These are phyloP conservation scores for Beauveria caledonica DNA, from an alignment of 2,329 filamentous ascomycete species.

Conservation along the genomic window DNA sequence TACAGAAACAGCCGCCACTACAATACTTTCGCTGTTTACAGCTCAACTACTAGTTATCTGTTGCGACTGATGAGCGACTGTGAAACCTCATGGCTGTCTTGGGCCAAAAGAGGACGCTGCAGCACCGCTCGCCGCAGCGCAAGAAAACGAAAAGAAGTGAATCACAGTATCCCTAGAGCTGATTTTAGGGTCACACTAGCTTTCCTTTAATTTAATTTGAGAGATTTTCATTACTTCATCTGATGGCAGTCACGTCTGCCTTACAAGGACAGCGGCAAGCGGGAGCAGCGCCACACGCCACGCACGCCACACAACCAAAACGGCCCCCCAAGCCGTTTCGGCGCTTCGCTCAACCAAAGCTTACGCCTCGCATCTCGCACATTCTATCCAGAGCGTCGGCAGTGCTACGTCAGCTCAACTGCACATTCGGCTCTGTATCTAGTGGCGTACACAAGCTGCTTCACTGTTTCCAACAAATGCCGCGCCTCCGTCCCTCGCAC, in stretches of 20 bases:
- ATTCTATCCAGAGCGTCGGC: not conserved
- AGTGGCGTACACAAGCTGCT: constrained; percentile 4
- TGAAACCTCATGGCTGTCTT: not conserved
- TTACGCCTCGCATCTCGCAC: constrained; percentile 8
- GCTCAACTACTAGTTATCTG: too few species aligned
- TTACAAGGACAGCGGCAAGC: not conserved
- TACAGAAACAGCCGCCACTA: too few species aligned
- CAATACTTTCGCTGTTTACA: too few species aligned
- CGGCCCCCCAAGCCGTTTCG: not conserved
- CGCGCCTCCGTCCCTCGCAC: not conserved
- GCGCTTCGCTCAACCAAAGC: constrained; percentile 1
- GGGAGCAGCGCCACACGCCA: constrained; percentile 5
- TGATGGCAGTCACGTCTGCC: not conserved
- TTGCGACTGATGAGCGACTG: too few species aligned
- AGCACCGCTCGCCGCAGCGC: not conserved
- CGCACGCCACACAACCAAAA: not conserved
- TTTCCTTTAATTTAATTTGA: not conserved
- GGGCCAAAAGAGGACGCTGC: not conserved
- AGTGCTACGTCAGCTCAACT: constrained; percentile 6
- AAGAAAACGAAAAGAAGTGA: not conserved
- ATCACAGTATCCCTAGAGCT: not conserved
- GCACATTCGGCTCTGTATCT: not conserved
- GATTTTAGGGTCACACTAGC: too few species aligned
- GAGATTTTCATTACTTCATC: not conserved
- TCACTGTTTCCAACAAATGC: not conserved